Evolutionary conservation across 768 basidiomycete genomes (phyloP).

Genomic region (Boletus rubescentipes): DNA sequence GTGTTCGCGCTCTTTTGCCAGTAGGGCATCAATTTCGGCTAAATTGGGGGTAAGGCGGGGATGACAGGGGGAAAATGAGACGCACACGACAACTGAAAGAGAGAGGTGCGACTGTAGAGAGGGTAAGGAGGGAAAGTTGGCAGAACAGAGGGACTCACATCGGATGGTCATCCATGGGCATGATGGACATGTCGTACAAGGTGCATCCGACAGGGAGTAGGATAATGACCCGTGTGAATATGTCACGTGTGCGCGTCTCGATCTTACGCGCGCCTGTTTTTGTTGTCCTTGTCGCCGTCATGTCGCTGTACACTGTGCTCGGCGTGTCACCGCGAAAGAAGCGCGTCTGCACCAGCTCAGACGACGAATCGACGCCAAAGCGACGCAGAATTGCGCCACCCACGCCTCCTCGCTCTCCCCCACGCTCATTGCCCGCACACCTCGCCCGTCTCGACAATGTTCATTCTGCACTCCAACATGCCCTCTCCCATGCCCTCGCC

Average conservation of each 20-base stretch:
- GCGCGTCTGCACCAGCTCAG: conserved; percentile 48
- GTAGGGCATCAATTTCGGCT: conserved; percentile 31
- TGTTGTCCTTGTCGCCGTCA: no score
- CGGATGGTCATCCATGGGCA: conserved; percentile 19
- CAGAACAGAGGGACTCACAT: conserved; percentile 5
- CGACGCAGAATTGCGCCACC: conserved; percentile 59
- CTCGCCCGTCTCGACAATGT: conserved; percentile 61
- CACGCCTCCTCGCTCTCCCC: conserved; percentile 54
- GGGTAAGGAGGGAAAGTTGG: neutral
- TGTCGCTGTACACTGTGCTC: conserved; percentile 37
- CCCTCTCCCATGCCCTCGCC: conserved; percentile 81
- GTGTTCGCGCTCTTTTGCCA: conserved; percentile 26
- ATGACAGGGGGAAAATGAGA: neutral
- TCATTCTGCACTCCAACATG: conserved; percentile 74
- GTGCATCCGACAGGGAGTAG: neutral
- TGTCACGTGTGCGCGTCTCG: conserved; percentile 36
- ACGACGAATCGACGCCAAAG: conserved; percentile 65
- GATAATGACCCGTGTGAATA: conserved; percentile 16
- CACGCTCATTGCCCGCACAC: conserved; percentile 48
- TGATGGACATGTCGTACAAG: no score
- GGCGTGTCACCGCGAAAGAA: conserved; percentile 71
- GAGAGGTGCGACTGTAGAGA: neutral
- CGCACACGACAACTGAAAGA: conserved; percentile 11
- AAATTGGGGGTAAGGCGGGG: neutral
- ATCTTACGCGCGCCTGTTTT: conserved; percentile 1